These are phyloP conservation scores for Sporothrix humicola DNA, from an alignment of 2,329 filamentous ascomycete species.

Conservation along the genomic window DNA sequence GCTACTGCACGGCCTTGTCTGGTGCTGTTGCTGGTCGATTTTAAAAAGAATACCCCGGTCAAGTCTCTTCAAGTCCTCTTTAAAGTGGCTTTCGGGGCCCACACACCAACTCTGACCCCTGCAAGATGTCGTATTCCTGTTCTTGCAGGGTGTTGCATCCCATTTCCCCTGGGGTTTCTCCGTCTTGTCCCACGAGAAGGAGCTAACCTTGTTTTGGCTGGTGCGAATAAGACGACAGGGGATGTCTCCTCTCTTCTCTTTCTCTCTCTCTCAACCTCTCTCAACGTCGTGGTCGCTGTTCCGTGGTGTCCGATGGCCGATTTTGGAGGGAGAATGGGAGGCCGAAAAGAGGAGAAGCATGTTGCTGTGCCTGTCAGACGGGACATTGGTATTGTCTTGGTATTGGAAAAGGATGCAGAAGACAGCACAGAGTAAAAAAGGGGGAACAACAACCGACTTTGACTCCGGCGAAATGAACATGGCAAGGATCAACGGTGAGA, in stretches of 20 bases:
- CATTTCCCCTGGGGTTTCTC: not conserved
- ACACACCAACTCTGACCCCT: not conserved
- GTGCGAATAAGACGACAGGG: not conserved
- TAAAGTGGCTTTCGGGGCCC: too few relatives aligned
- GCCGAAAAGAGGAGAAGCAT: not conserved
- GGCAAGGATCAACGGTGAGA: constrained; percentile 13
- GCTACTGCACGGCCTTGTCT: constrained; percentile 26
- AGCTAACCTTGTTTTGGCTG: constrained; percentile 19
- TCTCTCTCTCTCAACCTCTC: not conserved
- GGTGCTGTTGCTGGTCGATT: not conserved
- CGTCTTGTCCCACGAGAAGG: not conserved
- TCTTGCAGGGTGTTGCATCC: not conserved
- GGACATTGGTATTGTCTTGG: not conserved
- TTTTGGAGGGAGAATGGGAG: too few relatives aligned
- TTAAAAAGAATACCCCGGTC: not conserved
- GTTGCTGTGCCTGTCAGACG: not conserved
- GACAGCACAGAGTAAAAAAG: not conserved
- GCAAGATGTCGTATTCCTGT: not conserved
- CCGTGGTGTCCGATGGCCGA: not conserved
- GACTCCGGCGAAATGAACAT: constrained; percentile 1
- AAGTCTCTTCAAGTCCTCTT: not conserved
- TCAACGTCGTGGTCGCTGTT: not conserved
- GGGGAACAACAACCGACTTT: not conserved
- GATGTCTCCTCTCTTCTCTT: too few relatives aligned
- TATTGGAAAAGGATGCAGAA: not conserved